Evolutionary conservation across 2,329 filamentous ascomycete genomes (phyloP).

Genomic region (Parafenestella ontariensis): DNA sequence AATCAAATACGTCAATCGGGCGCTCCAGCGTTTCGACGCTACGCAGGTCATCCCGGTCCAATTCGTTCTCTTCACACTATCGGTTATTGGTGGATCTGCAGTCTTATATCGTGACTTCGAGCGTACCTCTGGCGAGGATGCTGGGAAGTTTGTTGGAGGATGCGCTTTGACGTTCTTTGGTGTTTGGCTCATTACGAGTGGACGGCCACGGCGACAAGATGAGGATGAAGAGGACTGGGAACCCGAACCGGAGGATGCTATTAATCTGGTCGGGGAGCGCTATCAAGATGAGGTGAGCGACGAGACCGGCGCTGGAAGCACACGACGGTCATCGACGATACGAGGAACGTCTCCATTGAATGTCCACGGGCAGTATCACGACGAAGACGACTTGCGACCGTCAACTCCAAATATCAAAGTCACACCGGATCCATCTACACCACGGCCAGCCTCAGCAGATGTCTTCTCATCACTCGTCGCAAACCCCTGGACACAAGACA

Average conservation of each 20-base stretch:
- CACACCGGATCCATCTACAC: constrained; percentile 21
- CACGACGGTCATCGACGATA: constrained; percentile 33
- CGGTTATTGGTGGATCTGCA: constrained; percentile 92
- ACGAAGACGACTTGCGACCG: constrained; percentile 19
- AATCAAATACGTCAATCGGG: constrained; percentile 93
- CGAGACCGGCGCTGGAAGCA: constrained; percentile 9
- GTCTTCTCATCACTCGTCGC: constrained; percentile 29
- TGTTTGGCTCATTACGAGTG: constrained; percentile 96
- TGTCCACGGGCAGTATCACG: constrained; percentile 22
- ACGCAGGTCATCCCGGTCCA: constrained; percentile 98
- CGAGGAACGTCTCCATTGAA: constrained; percentile 32
- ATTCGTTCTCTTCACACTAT: constrained; percentile 95
- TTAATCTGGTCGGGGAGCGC: constrained; percentile 51
- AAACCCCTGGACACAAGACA: constrained; percentile 40
- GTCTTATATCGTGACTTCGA: constrained; percentile 96
- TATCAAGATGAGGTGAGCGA: constrained; percentile 37
- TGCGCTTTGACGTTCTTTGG: constrained; percentile 93
- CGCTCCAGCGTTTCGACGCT: constrained; percentile 90
- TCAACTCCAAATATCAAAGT: constrained; percentile 35
- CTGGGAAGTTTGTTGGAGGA: constrained; percentile 85
- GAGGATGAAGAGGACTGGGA: constrained; percentile 62
- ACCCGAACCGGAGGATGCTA: constrained; percentile 51
- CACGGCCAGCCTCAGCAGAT: constrained; percentile 15
- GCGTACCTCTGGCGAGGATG: constrained; percentile 74
- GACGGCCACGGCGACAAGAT: constrained; percentile 56